Evolutionary conservation across 345 rosid species (phyloP).

Genomic region (Pseudoturritis turrita): DNA sequence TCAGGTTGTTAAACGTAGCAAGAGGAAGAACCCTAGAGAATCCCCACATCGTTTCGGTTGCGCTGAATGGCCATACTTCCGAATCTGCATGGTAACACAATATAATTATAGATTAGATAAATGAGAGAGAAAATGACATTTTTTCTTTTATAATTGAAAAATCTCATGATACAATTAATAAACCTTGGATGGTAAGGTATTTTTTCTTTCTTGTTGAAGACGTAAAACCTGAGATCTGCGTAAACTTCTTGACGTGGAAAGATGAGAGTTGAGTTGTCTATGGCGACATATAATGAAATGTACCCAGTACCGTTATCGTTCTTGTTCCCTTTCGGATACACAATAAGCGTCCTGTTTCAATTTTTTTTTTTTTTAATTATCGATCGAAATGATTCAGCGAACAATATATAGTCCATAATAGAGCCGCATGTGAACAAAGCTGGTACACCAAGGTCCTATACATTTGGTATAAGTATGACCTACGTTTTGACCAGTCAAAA

Average conservation of each 20-base stretch:
- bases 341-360: constrained; percentile 6
- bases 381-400: too few species aligned
- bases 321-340: neutral
- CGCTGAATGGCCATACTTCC: constrained; percentile 7
- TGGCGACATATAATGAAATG: neutral
- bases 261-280: constrained; percentile 8
- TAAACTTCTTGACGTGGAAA: neutral
- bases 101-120: too few species aligned
- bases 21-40: constrained; percentile 1
- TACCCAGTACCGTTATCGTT: neutral
- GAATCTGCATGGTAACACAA: too few species aligned
- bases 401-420: too few species aligned
- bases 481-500: too few species aligned
- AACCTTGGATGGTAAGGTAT: constrained; percentile 4
- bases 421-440: too few species aligned
- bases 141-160: too few species aligned
- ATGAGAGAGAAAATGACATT: too few species aligned
- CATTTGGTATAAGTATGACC: too few species aligned
- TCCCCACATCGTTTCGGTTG: neutral
- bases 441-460: too few species aligned
- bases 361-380: too few species aligned
- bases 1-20: too few species aligned
- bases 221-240: neutral
- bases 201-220: constrained; percentile 6
- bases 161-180: neutral